Evolutionary conservation across 1,284 basidiomycete genomes (phyloP).

Genomic region (Pascua sp.): DNA sequence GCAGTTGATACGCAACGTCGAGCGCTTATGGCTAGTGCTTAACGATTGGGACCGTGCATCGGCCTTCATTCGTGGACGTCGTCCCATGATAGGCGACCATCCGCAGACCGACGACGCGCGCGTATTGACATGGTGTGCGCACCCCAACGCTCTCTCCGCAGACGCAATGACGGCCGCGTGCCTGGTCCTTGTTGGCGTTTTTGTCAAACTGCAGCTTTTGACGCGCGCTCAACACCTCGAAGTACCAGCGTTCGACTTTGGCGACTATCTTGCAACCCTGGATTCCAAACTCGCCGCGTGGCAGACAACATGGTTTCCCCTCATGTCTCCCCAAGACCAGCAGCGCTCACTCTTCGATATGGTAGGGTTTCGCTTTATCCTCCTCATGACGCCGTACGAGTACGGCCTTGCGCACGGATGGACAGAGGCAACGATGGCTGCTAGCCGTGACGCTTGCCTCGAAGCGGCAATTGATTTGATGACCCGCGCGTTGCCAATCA

Average conservation of each 20-base stretch:
- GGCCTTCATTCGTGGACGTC: conserved; percentile 18
- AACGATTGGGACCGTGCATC: conserved; percentile 17
- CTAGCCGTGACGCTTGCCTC: conserved; percentile 14
- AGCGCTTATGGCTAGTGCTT: conserved; percentile 13
- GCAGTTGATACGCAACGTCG: conserved; percentile 9
- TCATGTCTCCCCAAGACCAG: conserved; percentile 3
- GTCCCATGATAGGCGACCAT: conserved; percentile 9
- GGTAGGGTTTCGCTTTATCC: conserved; percentile 14
- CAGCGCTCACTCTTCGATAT: conserved; percentile 12
- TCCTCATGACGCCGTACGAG: conserved; percentile 20
- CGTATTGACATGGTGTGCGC: background rate
- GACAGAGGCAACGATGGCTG: background rate
- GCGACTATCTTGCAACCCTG: conserved; percentile 1
- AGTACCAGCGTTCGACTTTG: background rate
- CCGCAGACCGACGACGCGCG: background rate
- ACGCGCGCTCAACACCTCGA: background rate
- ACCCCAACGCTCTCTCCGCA: background rate
- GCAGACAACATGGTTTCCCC: background rate
- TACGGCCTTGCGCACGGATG: background rate
- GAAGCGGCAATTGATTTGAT: conserved; percentile 13
- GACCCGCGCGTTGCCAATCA: conserved; percentile 14
- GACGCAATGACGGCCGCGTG: background rate
- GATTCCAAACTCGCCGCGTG: conserved; percentile 9
- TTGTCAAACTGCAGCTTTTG: background rate
- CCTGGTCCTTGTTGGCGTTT: background rate